A percentile compares a stretch with the other conserved stretches of the same genome.
Evolutionary conservation across 2,329 filamentous ascomycete species (phyloP).

Genomic region (Trichoderma semiorbis): DNA sequence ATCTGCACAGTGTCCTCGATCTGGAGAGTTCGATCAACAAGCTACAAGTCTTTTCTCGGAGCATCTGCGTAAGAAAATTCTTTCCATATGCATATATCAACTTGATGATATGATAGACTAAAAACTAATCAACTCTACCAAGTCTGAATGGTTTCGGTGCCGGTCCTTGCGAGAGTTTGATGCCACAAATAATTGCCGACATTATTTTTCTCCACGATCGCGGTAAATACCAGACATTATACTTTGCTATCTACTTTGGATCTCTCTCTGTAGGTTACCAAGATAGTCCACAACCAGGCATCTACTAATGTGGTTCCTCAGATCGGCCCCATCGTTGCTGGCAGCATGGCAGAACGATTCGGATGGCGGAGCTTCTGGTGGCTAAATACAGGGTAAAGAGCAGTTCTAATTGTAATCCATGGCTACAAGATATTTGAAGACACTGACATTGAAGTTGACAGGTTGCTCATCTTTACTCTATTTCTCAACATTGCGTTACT

Average conservation of each 20-base stretch:
- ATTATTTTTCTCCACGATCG: slow-evolving; percentile 10
- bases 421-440: neutral
- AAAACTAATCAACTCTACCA: neutral
- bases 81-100: neutral
- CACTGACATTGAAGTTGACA: neutral
- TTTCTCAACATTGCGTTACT: neutral
- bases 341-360: slow-evolving; percentile 7
- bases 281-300: neutral
- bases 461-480: slow-evolving; percentile 1
- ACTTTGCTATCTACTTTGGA: slow-evolving; percentile 8
- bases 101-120: neutral
- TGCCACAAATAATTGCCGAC: slow-evolving; percentile 14
- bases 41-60: slow-evolving; percentile 11
- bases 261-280: neutral
- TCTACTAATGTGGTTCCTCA: neutral
- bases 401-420: neutral
- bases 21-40: slow-evolving; percentile 6
- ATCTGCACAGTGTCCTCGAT: slow-evolving; percentile 4
- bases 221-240: slow-evolving; percentile 8
- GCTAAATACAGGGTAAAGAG: neutral
- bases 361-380: slow-evolving; percentile 14
- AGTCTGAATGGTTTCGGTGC: slow-evolving; percentile 8
- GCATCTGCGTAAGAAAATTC: neutral
- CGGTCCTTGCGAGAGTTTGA: slow-evolving; percentile 5
- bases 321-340: slow-evolving; percentile 9